Conservation (phyloP, 768 basidiomycete genomes). For the Lactarius tabidus region DNA sequence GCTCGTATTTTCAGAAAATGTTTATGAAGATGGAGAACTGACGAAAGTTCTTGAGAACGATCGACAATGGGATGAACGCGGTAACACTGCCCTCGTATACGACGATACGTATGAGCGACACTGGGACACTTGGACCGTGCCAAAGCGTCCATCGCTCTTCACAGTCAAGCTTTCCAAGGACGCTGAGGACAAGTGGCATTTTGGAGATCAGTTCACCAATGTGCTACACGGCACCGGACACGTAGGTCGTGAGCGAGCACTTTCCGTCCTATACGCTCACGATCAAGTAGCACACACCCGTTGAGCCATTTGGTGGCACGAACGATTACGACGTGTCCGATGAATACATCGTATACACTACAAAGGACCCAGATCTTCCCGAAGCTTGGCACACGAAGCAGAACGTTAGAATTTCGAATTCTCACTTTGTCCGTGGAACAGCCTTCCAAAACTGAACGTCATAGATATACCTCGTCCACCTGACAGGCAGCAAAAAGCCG, state of each 20-base stretch:
- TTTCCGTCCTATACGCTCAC: background rate
- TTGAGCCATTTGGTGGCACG: slow-evolving; percentile 83
- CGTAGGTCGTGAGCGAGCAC: slow-evolving; percentile 41
- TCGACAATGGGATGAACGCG: slow-evolving; percentile 65
- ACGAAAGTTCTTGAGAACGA: slow-evolving; percentile 66
- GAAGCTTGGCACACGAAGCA: slow-evolving; percentile 87
- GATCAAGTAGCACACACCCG: slow-evolving; percentile 54
- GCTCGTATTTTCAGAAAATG: slow-evolving; percentile 83
- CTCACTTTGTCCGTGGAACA: background rate
- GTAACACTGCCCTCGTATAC: slow-evolving; percentile 57
- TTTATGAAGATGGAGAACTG: slow-evolving; percentile 73
- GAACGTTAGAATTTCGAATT: slow-evolving; percentile 46
- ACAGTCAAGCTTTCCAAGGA: slow-evolving; percentile 53
- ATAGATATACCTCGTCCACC: slow-evolving; percentile 67
- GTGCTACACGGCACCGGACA: slow-evolving; percentile 64
- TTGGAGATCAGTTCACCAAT: slow-evolving; percentile 52
- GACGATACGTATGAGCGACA: slow-evolving; percentile 47
- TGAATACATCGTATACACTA: slow-evolving; percentile 71
- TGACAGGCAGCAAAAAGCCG: slow-evolving; percentile 47
- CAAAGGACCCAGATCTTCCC: slow-evolving; percentile 77
- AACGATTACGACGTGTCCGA: slow-evolving; percentile 76
- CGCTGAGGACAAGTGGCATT: slow-evolving; percentile 48
- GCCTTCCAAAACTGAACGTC: slow-evolving; percentile 3
- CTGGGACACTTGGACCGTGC: slow-evolving; percentile 66
- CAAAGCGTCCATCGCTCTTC: slow-evolving; percentile 71